phyloP scores from a whole-genome alignment of 192 early-diverging fungal species.

The Backusella parvicylindrica region DNA sequence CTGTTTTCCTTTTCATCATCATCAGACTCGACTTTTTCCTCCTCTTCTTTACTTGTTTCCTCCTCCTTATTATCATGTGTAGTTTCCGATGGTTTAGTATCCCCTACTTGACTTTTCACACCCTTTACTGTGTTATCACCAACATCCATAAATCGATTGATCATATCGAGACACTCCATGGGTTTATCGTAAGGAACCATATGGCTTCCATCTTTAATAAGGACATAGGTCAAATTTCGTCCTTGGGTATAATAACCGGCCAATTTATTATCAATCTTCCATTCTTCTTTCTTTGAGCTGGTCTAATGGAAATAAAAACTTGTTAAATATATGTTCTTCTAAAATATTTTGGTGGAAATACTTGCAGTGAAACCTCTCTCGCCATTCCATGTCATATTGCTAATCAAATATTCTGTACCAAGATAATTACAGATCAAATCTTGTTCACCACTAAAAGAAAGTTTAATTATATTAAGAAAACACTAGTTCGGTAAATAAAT shows the following conservation, averaged over 20 bases:
- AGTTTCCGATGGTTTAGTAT: background rate
- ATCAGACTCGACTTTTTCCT: background rate
- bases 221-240: constrained; percentile 75
- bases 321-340: background rate
- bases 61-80: background rate
- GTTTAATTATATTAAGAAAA: background rate
- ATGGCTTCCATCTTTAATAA: constrained; percentile 82
- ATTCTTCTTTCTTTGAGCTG: constrained; percentile 38
- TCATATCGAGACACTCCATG: constrained; percentile 74
- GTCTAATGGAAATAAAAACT: constrained; percentile 5
- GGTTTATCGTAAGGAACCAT: constrained; percentile 92
- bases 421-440: constrained; percentile 81
- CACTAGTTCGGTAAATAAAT: background rate
- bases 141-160: constrained; percentile 77
- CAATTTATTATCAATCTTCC: constrained; percentile 47
- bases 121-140: constrained; percentile 22
- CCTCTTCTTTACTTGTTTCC: background rate
- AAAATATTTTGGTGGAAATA: background rate
- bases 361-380: constrained; percentile 55
- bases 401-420: constrained; percentile 67
- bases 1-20: background rate
- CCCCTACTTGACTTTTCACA: constrained; percentile 21
- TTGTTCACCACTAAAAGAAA: constrained; percentile 59
- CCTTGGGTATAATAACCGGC: constrained; percentile 44
- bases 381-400: constrained; percentile 64